Base-by-base conservation (phyloP, 202 grass and related monocot species). In the Setaria italica region DNA sequence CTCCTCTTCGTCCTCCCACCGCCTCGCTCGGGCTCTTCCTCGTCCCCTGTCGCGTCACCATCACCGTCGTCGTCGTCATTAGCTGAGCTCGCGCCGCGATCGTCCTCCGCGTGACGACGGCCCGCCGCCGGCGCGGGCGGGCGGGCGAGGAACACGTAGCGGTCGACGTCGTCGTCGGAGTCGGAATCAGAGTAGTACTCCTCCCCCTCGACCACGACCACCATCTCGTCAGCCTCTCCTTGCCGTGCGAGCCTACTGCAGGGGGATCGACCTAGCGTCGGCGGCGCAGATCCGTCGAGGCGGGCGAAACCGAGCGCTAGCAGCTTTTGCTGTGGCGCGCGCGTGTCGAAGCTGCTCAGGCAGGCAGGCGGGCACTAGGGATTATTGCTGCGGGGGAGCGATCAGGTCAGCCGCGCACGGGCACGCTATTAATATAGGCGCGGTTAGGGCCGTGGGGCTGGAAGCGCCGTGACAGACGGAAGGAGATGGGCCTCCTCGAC, bases 131-230 rank as follows among this genome's bases (percentile, higher is more conserved):
- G 41, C 15, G 16, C 75, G 41, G 81, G 76, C 15, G 60, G 59
- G 33, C 83, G 83, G 20, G 79, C 79, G 67, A 86, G 79, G 74
- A 90, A 82, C 49, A 79, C 84, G 74, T 66, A 90, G 65, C 88
- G 88, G 65, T 66, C 72, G 72, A 86, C 73, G 66, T 86, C 79
- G 56, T 84, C 81, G 32, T 80, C 80, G 11, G 16, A 29, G 71
- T 63, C 57, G 1, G 81, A 74, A 41, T 53, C 69, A 11, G 76
- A 78, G 19, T 2, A 19, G 62, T 21, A 73, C 19, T 3, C 12
- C 30, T 62, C 53, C n/a, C 76, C 62, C 53, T 54, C 53, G 2
- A 35, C 33, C 53, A 21, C 32, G 43, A 21, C n/a, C 2, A 37
- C 42, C 39, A 25, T 72, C 75, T 50, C 77, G 33, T 35, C 16